Percentiles rank a stretch among this genome's conserved stretches.
Evolutionary conservation across 345 rosid species (phyloP).

Genomic region (Linum usitatissimum): DNA sequence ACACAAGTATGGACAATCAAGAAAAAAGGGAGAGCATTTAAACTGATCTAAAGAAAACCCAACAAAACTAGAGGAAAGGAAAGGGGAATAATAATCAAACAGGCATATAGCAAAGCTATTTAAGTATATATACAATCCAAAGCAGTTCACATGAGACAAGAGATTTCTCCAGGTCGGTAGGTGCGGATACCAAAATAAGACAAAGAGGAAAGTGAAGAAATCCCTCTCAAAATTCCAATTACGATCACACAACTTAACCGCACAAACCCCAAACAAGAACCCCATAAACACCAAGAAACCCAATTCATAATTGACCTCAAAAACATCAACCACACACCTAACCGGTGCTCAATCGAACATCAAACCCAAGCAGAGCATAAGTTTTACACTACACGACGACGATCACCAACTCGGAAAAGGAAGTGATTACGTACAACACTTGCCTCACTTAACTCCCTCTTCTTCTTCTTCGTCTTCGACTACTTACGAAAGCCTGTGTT

Average conservation of each 20-base stretch:
- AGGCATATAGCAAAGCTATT: too few relatives aligned
- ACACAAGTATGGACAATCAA: not conserved
- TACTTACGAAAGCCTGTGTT: not conserved
- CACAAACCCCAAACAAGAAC: too few relatives aligned
- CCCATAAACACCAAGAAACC: not conserved
- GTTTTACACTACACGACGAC: not conserved
- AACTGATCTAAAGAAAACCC: not conserved
- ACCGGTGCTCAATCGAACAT: not conserved
- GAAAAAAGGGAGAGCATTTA: not conserved
- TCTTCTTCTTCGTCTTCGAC: not conserved
- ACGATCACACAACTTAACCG: too few relatives aligned
- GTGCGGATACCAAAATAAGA: too few relatives aligned
- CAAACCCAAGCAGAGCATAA: not conserved
- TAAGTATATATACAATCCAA: not conserved
- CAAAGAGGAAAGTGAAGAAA: too few relatives aligned
- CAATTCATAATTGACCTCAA: not conserved
- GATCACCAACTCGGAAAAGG: not conserved
- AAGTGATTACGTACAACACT: not conserved
- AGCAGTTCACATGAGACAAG: not conserved
- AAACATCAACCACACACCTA: not conserved
- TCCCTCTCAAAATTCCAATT: too few relatives aligned
- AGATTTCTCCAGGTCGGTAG: not conserved
- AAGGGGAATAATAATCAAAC: not conserved
- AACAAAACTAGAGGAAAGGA: not conserved
- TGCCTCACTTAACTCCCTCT: not conserved